A percentile compares a stretch with the other conserved stretches of the same genome.
These are phyloP conservation scores for Fonsecaea erecta DNA, from an alignment of 2,329 filamentous ascomycete genomes.

Conservation along the genomic window DNA sequence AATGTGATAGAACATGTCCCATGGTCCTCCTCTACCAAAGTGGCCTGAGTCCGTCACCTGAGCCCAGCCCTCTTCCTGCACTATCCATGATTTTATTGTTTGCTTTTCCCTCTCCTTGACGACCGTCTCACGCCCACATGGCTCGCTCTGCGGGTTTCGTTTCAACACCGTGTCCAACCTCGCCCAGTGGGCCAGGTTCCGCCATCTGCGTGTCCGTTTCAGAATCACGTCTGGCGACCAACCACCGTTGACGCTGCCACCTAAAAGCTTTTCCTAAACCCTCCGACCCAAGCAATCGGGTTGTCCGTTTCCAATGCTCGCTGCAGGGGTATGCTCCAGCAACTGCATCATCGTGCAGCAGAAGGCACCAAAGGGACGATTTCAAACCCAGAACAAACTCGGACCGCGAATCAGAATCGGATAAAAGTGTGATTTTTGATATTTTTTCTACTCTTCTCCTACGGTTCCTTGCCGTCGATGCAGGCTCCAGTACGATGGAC, in stretches of 20 bases:
- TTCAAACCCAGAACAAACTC: slow-evolving; percentile 13
- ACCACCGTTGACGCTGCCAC: slow-evolving; percentile 13
- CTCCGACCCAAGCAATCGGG: slow-evolving; percentile 21
- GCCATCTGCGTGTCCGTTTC: slow-evolving; percentile 22
- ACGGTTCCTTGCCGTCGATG: background rate
- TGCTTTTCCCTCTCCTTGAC: slow-evolving; percentile 2
- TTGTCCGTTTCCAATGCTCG: slow-evolving; percentile 9
- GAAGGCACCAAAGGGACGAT: slow-evolving; percentile 9
- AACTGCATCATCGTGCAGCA: slow-evolving; percentile 28
- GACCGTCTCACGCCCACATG: slow-evolving; percentile 2
- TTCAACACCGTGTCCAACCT: slow-evolving; percentile 13
- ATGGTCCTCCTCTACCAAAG: background rate
- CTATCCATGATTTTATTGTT: background rate
- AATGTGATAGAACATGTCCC: slow-evolving; percentile 22
- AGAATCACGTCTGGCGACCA: slow-evolving; percentile 29
- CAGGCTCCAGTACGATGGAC: background rate
- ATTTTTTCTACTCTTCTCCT: background rate
- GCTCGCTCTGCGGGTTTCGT: slow-evolving; percentile 7
- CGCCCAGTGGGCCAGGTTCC: background rate
- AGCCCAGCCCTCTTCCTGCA: slow-evolving; percentile 2
- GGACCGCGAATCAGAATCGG: background rate
- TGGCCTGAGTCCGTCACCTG: slow-evolving; percentile 33
- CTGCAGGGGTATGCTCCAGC: slow-evolving; percentile 12
- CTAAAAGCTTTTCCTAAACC: slow-evolving; percentile 15
- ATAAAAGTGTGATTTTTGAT: background rate